phyloP scores from a whole-genome alignment of 441 rosid genomes.

The Gossypium trilobum region DNA sequence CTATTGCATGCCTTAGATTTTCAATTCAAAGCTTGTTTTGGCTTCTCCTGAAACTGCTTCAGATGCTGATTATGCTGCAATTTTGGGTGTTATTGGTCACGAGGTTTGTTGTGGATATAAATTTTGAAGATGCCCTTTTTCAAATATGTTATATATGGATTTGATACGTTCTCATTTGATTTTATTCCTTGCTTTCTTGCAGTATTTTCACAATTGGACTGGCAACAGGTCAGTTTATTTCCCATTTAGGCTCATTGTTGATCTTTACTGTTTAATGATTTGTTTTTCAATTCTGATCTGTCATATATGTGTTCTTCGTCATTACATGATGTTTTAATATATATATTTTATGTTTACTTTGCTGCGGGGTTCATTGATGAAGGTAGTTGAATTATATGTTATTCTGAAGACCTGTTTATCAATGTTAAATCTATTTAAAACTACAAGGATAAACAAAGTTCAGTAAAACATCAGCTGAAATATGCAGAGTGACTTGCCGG shows the following conservation, averaged over 20 bases:
- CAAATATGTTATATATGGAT: slow-evolving; percentile 1
- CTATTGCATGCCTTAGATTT: slow-evolving; percentile 49
- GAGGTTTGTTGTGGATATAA: slow-evolving; percentile 49
- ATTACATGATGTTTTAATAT: not conserved
- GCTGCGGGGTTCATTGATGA: not conserved
- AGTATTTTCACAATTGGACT: slow-evolving; percentile 99
- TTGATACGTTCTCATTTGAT: slow-evolving; percentile 21
- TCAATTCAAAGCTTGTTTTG: slow-evolving; percentile 91
- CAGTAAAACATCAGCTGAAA: not conserved
- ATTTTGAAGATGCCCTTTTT: not conserved
- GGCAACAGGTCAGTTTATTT: slow-evolving; percentile 78
- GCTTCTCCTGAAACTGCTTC: slow-evolving; percentile 97
- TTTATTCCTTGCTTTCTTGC: slow-evolving; percentile 28
- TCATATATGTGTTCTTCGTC: not conserved
- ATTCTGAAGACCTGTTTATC: not conserved
- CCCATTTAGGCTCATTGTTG: not conserved
- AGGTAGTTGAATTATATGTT: not conserved
- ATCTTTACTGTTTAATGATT: not conserved
- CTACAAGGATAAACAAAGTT: not conserved
- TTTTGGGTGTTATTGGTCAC: slow-evolving; percentile 92
- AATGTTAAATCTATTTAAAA: not conserved
- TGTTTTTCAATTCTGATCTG: not conserved
- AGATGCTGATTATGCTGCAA: slow-evolving; percentile 92
- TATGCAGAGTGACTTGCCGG: slow-evolving; percentile 89
- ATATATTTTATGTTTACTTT: not conserved